Evolutionary conservation across 2,329 filamentous ascomycete genomes (phyloP).

Genomic region (Rhynchosporium secalis): DNA sequence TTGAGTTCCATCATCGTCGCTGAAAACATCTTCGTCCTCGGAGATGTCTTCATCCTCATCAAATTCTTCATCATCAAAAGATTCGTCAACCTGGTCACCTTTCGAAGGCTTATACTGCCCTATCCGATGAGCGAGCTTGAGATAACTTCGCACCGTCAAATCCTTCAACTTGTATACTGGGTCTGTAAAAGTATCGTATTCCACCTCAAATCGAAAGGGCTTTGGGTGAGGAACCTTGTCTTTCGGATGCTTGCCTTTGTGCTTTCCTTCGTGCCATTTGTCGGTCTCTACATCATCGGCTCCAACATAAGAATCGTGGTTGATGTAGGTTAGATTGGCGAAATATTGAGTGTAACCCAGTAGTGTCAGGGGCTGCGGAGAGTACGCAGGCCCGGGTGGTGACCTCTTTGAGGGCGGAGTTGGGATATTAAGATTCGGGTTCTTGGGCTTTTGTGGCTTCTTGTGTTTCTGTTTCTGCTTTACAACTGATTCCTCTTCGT

Average conservation of each 20-base stretch:
- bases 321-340: constrained; percentile 88
- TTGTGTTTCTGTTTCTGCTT: constrained; percentile 49
- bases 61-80: constrained; percentile 24
- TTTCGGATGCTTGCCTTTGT: constrained; percentile 58
- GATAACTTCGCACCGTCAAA: constrained; percentile 78
- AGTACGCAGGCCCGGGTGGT: constrained; percentile 86
- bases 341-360: constrained; percentile 87
- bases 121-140: constrained; percentile 79
- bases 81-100: constrained; percentile 35
- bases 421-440: constrained; percentile 66
- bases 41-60: constrained; percentile 33
- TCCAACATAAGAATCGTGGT: constrained; percentile 62
- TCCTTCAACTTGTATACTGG: constrained; percentile 73
- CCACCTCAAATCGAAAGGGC: constrained; percentile 73
- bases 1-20: constrained; percentile 36
- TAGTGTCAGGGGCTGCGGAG: constrained; percentile 76
- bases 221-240: constrained; percentile 57
- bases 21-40: constrained; percentile 29
- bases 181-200: constrained; percentile 84
- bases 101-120: constrained; percentile 51
- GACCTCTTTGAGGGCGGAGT: constrained; percentile 69
- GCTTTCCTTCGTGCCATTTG: constrained; percentile 65
- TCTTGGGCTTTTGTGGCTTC: constrained; percentile 52
- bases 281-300: constrained; percentile 40
- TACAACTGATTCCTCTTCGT: constrained; percentile 30